phyloP scores from a whole-genome alignment of 2,329 filamentous ascomycete genomes.

The Bipolaris cookei region DNA sequence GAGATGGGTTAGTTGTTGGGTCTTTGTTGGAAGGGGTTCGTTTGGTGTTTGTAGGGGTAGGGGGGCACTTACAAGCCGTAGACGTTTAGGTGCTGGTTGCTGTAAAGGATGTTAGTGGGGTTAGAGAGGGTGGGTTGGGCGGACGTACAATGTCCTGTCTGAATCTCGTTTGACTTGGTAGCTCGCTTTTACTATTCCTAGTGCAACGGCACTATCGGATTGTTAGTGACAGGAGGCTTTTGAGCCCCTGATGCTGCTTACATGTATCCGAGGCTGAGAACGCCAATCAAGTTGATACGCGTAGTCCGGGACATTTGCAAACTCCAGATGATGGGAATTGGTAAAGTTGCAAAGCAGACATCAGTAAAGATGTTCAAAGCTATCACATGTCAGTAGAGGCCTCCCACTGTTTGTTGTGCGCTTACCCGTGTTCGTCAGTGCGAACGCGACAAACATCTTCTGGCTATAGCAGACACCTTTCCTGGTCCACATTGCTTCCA shows the following conservation, averaged over 20 bases:
- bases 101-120: background rate
- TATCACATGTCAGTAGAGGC: background rate
- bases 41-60: too few species aligned
- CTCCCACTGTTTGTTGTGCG: background rate
- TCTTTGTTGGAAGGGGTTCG: background rate
- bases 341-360: slow-evolving; percentile 5
- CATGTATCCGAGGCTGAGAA: slow-evolving; percentile 7
- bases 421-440: slow-evolving; percentile 2
- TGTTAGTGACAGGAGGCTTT: background rate
- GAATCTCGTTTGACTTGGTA: slow-evolving; percentile 1
- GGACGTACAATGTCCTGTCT: background rate
- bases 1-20: background rate
- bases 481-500: slow-evolving; percentile 2
- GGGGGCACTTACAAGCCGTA: background rate
- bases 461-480: background rate
- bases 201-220: background rate
- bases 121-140: background rate
- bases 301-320: slow-evolving; percentile 1
- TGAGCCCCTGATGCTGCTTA: background rate
- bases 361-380: slow-evolving; percentile 13
- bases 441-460: background rate
- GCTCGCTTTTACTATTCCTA: background rate
- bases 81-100: background rate
- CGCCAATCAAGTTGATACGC: background rate
- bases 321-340: slow-evolving; percentile 6